phyloP scores from a whole-genome alignment of 192 early-diverging fungal species.

The Radiomyces spectabilis region DNA sequence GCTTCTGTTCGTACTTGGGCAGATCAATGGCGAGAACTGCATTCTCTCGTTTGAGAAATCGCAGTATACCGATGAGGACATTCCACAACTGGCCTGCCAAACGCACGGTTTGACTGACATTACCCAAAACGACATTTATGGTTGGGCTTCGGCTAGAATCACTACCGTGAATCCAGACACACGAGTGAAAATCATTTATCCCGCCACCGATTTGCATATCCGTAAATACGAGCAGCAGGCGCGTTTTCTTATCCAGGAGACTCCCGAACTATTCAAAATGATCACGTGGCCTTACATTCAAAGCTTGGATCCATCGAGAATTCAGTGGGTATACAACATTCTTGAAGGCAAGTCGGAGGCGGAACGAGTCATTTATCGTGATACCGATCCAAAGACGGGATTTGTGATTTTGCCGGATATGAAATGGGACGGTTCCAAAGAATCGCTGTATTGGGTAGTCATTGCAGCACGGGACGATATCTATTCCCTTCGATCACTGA shows the following conservation, averaged over 20 bases:
- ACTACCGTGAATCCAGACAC: conserved; percentile 33
- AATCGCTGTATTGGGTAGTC: conserved; percentile 59
- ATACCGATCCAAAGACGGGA: conserved; percentile 47
- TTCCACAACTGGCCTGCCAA: conserved; percentile 19
- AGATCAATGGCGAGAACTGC: conserved; percentile 7
- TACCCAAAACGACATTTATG: conserved; percentile 63
- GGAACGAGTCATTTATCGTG: conserved; percentile 58
- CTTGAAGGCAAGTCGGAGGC: conserved; percentile 54
- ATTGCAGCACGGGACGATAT: conserved; percentile 51
- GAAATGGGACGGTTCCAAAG: conserved; percentile 70
- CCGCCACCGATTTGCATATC: conserved; percentile 65
- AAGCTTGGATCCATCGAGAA: conserved; percentile 43
- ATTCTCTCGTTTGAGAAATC: conserved; percentile 46
- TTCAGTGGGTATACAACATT: conserved; percentile 79
- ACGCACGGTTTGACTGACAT: conserved; percentile 28
- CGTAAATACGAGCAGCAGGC: conserved; percentile 61
- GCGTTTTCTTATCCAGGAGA: conserved; percentile 54
- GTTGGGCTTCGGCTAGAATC: conserved; percentile 49
- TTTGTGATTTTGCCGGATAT: conserved; percentile 74
- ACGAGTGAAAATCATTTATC: conserved; percentile 52
- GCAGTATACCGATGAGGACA: conserved; percentile 27
- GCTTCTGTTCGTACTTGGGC: conserved; percentile 11
- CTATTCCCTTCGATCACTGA: conserved; percentile 57
- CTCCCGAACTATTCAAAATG: conserved; percentile 47
- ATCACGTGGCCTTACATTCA: conserved; percentile 56